Base-by-base conservation (phyloP, 257 asterid genomes). In the Henckelia pumila region DNA sequence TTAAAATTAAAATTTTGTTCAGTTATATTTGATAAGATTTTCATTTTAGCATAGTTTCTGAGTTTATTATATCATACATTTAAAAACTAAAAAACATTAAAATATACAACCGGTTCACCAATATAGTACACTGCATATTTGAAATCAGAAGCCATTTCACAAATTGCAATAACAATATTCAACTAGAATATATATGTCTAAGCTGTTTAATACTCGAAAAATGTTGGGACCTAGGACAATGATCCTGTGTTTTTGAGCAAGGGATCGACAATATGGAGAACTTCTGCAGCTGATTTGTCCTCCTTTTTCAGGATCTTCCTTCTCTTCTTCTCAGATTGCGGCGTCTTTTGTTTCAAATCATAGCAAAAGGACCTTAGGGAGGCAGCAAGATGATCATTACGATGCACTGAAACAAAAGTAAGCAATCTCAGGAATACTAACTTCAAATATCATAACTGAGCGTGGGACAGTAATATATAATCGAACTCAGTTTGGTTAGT, bases 321-420 rank as follows among this genome's bases (percentile, higher is more conserved):
- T 81, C 89, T 82, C 85, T 85, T 88, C 81, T 86, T 87, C 30
- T 91, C 97, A 3, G 83, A 74, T 55, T 72, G 85, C 66, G 89
- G 95, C 68, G 83, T 95, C 75, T 84, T 88, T n/a, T 87, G 76
- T 83, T 93, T 94, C 28, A 94, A 69, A 56, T 83, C 84, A 62
- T 83, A 83, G 78, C 87, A 52, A 68, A 83, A 80, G 67, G 91
- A 82, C 77, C 95, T 94, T 82, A 94, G 75, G 25, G 85, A 74
- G 61, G 82, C 77, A 62, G 96, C 81, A 57, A 94, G 80, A 72
- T 94, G 86, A 65, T 81, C 84, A 63, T 91, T 94, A n/a, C 96
- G 86, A 77, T 94, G 99, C 2, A 92, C 97, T 88, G 85, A 65
- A 75, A 82, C 56, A 69, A 56, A 61, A 17, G 11, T 28, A 74